These are phyloP conservation scores for Xylariales sp. DNA, from an alignment of 2,329 filamentous ascomycete genomes.

Conservation along the genomic window DNA sequence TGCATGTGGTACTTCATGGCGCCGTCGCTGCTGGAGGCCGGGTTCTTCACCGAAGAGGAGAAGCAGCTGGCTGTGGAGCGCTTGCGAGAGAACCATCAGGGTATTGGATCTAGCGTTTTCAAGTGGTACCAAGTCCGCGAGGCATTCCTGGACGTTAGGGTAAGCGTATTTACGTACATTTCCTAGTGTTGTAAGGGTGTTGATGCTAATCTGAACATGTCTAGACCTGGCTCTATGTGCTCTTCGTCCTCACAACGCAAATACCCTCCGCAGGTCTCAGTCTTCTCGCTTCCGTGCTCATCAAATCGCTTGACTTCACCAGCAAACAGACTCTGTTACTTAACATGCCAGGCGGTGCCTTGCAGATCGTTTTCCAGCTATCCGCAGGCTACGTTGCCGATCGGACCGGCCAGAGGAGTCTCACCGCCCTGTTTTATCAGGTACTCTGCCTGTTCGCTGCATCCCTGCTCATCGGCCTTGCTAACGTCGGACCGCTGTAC, in stretches of 20 bases:
- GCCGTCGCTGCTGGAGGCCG: constrained; percentile 19
- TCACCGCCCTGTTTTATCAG: neutral
- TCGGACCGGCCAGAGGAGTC: constrained; percentile 1
- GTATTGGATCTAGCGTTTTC: constrained; percentile 32
- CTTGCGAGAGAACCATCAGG: constrained; percentile 13
- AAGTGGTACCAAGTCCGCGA: constrained; percentile 36
- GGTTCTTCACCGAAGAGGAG: constrained; percentile 17
- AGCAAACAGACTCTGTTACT: constrained; percentile 4
- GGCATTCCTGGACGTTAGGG: neutral
- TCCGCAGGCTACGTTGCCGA: too few relatives aligned
- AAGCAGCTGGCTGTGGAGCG: constrained; percentile 21
- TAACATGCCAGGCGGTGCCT: constrained; percentile 4
- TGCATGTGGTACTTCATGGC: constrained; percentile 20
- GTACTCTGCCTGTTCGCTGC: constrained; percentile 1
- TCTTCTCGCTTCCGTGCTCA: constrained; percentile 2
- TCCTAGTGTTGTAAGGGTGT: neutral
- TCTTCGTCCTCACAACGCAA: constrained; percentile 5
- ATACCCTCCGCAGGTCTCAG: constrained; percentile 3
- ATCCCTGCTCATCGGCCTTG: constrained; percentile 4
- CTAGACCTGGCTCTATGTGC: constrained; percentile 4
- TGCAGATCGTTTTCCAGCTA: too few relatives aligned
- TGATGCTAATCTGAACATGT: neutral
- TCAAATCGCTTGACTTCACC: constrained; percentile 4
- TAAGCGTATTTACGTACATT: too few relatives aligned
- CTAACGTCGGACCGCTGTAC: constrained; percentile 3